These are phyloP conservation scores for Umbelopsis isabellina DNA, from an alignment of 192 early-diverging fungal species.

Conservation along the genomic window DNA sequence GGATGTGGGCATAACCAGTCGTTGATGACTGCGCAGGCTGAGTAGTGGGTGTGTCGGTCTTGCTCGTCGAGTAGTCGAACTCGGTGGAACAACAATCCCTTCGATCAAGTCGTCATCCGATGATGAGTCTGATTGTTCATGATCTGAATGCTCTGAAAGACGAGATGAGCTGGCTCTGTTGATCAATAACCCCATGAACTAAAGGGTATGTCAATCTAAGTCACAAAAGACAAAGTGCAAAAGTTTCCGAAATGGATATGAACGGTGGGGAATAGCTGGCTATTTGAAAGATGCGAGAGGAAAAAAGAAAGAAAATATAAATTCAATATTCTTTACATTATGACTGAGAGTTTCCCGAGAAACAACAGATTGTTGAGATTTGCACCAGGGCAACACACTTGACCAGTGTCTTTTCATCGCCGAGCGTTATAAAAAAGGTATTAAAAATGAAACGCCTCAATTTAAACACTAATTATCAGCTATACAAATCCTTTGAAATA, in stretches of 20 bases:
- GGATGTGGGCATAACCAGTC: no score
- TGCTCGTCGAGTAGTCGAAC: no score
- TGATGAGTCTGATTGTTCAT: no score
- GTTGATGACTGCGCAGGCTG: no score
- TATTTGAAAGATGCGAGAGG: background rate
- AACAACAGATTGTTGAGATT: background rate
- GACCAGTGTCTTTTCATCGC: no score
- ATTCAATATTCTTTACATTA: slow-evolving; percentile 6
- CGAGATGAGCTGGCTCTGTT: background rate
- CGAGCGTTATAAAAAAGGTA: no score
- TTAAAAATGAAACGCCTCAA: no score
- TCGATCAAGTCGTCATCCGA: no score
- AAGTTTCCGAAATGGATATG: slow-evolving; percentile 2
- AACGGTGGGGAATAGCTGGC: background rate
- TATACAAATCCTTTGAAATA: no score
- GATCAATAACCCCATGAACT: slow-evolving; percentile 2
- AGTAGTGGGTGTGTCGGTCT: no score
- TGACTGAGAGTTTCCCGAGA: background rate
- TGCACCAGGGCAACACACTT: background rate
- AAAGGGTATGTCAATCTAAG: background rate
- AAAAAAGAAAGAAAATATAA: background rate
- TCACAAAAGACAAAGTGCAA: background rate
- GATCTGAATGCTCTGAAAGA: background rate
- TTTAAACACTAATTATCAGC: no score
- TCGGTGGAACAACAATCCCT: no score